Evolutionary conservation across 2,329 filamentous ascomycete genomes (phyloP).

Genomic region (Scleromitrula shiraiana): DNA sequence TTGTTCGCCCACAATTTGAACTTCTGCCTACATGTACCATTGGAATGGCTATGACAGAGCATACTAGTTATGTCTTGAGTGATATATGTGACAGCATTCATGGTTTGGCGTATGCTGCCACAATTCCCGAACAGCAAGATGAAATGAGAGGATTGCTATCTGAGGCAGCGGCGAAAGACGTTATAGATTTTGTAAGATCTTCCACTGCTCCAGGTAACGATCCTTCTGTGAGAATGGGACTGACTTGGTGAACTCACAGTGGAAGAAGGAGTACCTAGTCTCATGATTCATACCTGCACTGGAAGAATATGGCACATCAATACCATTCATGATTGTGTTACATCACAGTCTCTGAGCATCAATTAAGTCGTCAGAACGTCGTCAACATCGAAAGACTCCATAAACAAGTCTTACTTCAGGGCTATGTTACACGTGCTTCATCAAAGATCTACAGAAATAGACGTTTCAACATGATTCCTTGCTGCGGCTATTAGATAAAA

Average conservation of each 20-base stretch:
- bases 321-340: neutral
- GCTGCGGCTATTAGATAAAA: neutral
- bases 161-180: conserved; percentile 17
- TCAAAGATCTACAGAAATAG: no score
- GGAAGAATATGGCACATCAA: neutral
- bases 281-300: conserved; percentile 9
- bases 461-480: neutral
- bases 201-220: neutral
- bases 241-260: neutral
- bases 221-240: neutral
- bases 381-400: neutral
- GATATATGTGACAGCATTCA: conserved; percentile 25
- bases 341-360: no score
- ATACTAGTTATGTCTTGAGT: conserved; percentile 27
- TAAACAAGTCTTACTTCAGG: neutral
- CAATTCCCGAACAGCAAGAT: conserved; percentile 19
- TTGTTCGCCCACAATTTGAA: conserved; percentile 10
- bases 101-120: conserved; percentile 22
- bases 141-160: conserved; percentile 21
- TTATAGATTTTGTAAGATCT: conserved; percentile 22
- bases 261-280: conserved; percentile 8
- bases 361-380: neutral
- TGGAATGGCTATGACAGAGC: conserved; percentile 24
- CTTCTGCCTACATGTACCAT: conserved; percentile 27
- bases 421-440: neutral